Conservation (phyloP, 257 asterid genomes). For the Cordia subcordata region DNA sequence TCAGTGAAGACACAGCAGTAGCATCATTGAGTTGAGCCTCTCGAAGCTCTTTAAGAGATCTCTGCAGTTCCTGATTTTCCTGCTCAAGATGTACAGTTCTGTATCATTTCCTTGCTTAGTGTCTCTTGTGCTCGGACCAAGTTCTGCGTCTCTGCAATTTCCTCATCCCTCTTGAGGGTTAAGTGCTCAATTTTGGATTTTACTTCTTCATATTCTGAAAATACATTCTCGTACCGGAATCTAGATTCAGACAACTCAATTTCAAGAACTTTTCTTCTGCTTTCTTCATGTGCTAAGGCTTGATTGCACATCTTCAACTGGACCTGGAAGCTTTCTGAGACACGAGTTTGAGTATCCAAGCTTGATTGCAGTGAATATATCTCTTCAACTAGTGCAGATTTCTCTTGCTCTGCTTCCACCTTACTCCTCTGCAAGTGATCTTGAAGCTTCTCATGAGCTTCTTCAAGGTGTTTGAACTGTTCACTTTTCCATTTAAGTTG, state of each 20-base stretch:
- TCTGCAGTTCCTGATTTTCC: conserved; percentile 62
- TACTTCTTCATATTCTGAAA: conserved; percentile 63
- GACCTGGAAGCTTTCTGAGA: conserved; percentile 50
- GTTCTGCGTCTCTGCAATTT: conserved; percentile 58
- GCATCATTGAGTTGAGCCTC: conserved; percentile 66
- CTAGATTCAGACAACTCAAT: conserved; percentile 51
- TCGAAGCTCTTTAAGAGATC: conserved; percentile 63
- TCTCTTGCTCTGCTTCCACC: conserved; percentile 83
- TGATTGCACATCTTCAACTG: conserved; percentile 71
- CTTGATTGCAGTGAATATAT: conserved; percentile 47
- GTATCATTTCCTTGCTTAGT: conserved; percentile 74
- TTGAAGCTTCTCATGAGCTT: conserved; percentile 67
- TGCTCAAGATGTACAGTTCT: conserved; percentile 59
- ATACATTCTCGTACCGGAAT: conserved; percentile 46
- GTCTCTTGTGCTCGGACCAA: conserved; percentile 55
- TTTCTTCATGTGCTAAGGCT: conserved; percentile 81
- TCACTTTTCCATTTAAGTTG: conserved; percentile 92
- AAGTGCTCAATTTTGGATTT: conserved; percentile 47
- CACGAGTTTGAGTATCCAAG: conserved; percentile 69
- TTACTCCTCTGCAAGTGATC: conserved; percentile 43
- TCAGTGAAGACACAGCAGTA: conserved; percentile 48
- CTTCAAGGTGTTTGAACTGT: conserved; percentile 73
- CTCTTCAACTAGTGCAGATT: conserved; percentile 45
- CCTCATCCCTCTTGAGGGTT: conserved; percentile 60
- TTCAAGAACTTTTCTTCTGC: conserved; percentile 60